phyloP scores from a whole-genome alignment of 1,139 yeast species.

The Blastobotrys proliferans region DNA sequence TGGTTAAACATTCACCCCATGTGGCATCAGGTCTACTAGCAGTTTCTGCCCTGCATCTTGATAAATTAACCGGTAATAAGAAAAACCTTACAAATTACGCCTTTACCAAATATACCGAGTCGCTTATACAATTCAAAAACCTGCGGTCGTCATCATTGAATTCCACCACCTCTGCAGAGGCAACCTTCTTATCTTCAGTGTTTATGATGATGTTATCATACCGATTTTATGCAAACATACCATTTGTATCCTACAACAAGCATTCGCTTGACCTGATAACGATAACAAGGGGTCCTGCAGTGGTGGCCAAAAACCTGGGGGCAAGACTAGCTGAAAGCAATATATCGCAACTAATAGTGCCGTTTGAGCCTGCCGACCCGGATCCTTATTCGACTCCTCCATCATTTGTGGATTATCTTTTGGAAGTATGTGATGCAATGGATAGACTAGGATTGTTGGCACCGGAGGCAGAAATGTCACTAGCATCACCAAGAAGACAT shows the following conservation, averaged over 20 bases:
- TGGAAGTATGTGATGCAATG: slow-evolving; percentile 8
- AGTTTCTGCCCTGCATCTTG: slow-evolving; percentile 21
- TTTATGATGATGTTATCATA: slow-evolving; percentile 25
- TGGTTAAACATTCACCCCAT: slow-evolving; percentile 16
- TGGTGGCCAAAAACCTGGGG: slow-evolving; percentile 19
- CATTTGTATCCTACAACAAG: slow-evolving; percentile 15
- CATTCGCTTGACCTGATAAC: slow-evolving; percentile 21
- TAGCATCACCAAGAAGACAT: not conserved
- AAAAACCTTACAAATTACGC: slow-evolving; percentile 18
- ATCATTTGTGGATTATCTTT: slow-evolving; percentile 4
- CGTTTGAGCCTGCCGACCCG: slow-evolving; percentile 1
- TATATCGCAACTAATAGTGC: not conserved
- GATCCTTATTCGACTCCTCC: slow-evolving; percentile 6
- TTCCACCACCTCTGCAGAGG: slow-evolving; percentile 15
- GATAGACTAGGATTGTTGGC: slow-evolving; percentile 4
- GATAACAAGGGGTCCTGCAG: slow-evolving; percentile 22
- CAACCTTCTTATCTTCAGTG: slow-evolving; percentile 19
- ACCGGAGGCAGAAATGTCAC: not conserved
- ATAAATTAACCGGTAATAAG: slow-evolving; percentile 15
- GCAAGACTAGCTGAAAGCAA: slow-evolving; percentile 12
- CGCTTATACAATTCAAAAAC: slow-evolving; percentile 18
- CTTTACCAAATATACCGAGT: slow-evolving; percentile 18
- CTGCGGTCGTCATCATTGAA: slow-evolving; percentile 5
- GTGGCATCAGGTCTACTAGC: slow-evolving; percentile 22
- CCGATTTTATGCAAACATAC: slow-evolving; percentile 21